phyloP scores from a whole-genome alignment of 176 grass and related monocot genomes.

The maize (Zea mays) region DNA sequence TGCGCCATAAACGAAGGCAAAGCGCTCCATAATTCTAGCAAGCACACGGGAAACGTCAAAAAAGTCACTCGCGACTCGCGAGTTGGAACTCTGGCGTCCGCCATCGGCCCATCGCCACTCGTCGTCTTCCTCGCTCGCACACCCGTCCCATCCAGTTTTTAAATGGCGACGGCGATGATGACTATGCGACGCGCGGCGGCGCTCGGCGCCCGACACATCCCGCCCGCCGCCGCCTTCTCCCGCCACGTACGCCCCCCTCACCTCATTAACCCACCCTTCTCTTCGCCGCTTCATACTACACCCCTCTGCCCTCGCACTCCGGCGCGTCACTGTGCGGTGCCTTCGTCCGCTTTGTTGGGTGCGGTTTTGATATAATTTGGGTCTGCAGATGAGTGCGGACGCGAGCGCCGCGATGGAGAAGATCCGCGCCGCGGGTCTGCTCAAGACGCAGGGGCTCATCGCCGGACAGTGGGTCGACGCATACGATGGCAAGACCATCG shows the following conservation, averaged over 20 bases:
- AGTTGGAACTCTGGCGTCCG: too few relatives aligned
- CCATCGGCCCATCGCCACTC: too few relatives aligned
- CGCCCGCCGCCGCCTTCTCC: conserved; percentile 36
- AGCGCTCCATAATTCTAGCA: too few relatives aligned
- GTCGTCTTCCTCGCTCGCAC: too few relatives aligned
- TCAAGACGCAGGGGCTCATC: conserved; percentile 74
- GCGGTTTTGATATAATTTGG: background rate
- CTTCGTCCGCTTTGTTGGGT: too few relatives aligned
- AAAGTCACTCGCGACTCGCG: too few relatives aligned
- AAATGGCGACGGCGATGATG: conserved; percentile 47
- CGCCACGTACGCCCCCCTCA: conserved; percentile 38
- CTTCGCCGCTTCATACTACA: background rate
- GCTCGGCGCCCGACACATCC: conserved; percentile 60
- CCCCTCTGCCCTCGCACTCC: background rate
- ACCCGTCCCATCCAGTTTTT: background rate
- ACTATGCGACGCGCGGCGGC: conserved; percentile 54
- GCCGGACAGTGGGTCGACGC: conserved; percentile 86
- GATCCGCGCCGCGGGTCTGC: conserved; percentile 65
- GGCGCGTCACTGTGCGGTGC: background rate
- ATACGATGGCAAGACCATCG: conserved; percentile 76
- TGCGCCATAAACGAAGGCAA: too few relatives aligned
- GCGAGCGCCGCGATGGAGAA: conserved; percentile 56
- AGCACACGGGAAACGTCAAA: too few relatives aligned
- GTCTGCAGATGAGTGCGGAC: conserved; percentile 57
- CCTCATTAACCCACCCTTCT: background rate